These are phyloP conservation scores for Davidsoniella neocaledoniae DNA, from an alignment of 2,329 filamentous ascomycete genomes.

Conservation along the genomic window DNA sequence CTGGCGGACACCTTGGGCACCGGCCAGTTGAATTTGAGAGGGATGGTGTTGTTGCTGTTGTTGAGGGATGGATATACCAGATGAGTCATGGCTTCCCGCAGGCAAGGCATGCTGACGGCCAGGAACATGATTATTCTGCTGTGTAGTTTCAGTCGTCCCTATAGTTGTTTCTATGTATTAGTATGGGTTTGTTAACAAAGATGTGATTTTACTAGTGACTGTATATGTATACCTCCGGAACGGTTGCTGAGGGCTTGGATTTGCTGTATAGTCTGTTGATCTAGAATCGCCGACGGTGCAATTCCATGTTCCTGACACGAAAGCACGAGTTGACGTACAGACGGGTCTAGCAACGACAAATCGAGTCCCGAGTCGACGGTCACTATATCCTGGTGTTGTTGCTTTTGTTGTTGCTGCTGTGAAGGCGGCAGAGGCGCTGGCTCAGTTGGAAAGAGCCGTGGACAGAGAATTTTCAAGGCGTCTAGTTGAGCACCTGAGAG, in stretches of 20 bases:
- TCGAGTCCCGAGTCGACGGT: not conserved
- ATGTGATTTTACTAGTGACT: no score
- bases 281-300: no score
- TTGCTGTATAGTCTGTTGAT: no score
- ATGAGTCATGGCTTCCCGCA: not conserved
- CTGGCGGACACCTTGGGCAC: not conserved
- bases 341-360: not conserved
- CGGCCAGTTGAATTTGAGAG: not conserved
- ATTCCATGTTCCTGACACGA: not conserved
- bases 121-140: not conserved
- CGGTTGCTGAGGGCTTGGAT: no score
- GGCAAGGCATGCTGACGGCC: not conserved
- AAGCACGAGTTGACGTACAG: not conserved
- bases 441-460: not conserved
- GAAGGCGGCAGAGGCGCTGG: not conserved
- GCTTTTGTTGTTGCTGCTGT: not conserved
- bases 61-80: not conserved
- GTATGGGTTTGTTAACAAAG: no score
- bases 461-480: not conserved
- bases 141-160: no score
- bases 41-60: not conserved
- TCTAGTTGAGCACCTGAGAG: not conserved
- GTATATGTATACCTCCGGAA: no score
- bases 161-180: no score
- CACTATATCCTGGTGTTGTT: not conserved